Evolutionary conservation across 768 basidiomycete species (phyloP), one percentile per base, ranked within the genome.

Genomic region (Clitopilus passeckerianus): DNA sequence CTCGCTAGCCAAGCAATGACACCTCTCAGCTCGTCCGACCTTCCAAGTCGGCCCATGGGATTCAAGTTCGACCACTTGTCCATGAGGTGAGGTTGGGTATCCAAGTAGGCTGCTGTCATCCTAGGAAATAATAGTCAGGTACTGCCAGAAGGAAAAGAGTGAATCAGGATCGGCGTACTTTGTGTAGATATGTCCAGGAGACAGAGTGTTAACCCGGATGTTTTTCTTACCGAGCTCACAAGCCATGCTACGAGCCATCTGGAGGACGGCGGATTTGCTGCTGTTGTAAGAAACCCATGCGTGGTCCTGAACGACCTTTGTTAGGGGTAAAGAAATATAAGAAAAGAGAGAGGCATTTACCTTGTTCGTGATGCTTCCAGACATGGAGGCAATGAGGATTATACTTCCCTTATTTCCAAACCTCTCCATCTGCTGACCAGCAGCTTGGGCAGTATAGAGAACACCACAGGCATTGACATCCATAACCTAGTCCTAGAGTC

Each of bases 231-330:
- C 90, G 1, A 92, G 78, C 67, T 92, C 90, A 66, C 88, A 90
- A 3, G 90, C 90, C 88, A 92, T 87, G 69, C 86, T 90, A 44
- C 90, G 82, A 5, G 78, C 85, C 88, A 90, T 90, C 71, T 92
- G 90, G 43, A 91, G 71, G 16, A 92, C 88, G 5, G 85, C 90
- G 1, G 86, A 82, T 71, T 92, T 92, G 74, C 86, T 88, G 53
- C 82, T 78, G 71, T 91, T 90, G 73, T 91, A 91, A 14, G 87
- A 82, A 55, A 86, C 80, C 88, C 87, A 90, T 1, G 85, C 81
- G 63, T 89, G 87, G 63, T 84, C 88, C 90, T 68, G 46, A n/a
- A 34, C n/a, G 37, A 41, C 5, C n/a, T 33, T 24, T 7, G 27
- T 30, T 30, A 30, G 27, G 7, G 4, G 7, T 30, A 7, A 30